Base-by-base conservation (phyloP, 176 grass and related monocot species). In the Juncus inflexus region DNA sequence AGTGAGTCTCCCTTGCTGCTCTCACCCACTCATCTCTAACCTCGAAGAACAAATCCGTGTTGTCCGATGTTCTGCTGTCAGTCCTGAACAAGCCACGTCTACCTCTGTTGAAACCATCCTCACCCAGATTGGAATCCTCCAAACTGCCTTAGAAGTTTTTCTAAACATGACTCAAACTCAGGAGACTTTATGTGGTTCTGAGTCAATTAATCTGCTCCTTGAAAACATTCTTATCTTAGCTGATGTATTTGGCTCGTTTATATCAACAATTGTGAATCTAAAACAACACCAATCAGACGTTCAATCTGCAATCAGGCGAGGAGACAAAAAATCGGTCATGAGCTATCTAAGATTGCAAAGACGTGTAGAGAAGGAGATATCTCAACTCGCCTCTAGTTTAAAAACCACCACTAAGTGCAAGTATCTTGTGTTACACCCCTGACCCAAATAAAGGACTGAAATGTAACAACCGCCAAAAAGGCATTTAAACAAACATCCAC, bases 191-290 rank as follows among this genome's bases (percentile, higher is more conserved):
- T 62, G 58, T 15, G 63, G 56, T 7, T 13, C 37, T 8, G 40
- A 37, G 42, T 43, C 65, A 39, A 40, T 11, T 3, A 86, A 90
- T 16, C 71, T 72, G 40, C 70, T 91, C 49, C 87, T 91, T 0
- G 87, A 91, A 60, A 73, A 55, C 11, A n/a, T n/a, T 91, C 84
- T 92, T 64, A 56, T 53, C 72, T 81, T 92, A 12, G 84, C 78
- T 14, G 89, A 88, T 69, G 78, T 84, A 9, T 76, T 79, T 70
- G 81, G 81, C 37, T 63, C 66, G 69, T 77, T 92, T 78, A 83
- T 73, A n/a, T 79, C 83, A 60, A 7, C 67, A 52, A 19, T 73
- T 3, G 6, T 85, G 11, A 56, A 45, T 14, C 78, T 95, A 73
- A 79, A 62, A 45, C 67, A 69, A n/a, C 10, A 75, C 76, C 52